Conservation (phyloP, 768 basidiomycete species). For the Sporobolomyces phaffii region DNA sequence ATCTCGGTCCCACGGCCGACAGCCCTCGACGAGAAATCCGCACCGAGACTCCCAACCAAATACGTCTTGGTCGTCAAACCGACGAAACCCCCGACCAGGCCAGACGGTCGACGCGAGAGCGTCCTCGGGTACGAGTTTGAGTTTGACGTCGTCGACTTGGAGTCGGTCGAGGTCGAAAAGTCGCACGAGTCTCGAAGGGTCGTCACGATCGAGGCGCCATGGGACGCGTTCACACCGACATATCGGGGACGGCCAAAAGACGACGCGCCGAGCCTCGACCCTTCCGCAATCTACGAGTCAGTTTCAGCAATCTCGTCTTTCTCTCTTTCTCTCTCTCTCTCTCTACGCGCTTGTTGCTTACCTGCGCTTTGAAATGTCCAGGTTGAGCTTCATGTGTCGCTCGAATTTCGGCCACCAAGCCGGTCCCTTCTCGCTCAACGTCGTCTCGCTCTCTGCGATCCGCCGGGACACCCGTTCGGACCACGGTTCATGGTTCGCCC, state of each 20-base stretch:
- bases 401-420: slow-evolving; percentile 40
- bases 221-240: slow-evolving; percentile 36
- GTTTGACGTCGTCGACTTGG: slow-evolving; percentile 1
- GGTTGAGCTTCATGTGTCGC: slow-evolving; percentile 42
- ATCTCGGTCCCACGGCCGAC: not conserved
- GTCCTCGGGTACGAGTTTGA: slow-evolving; percentile 35
- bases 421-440: slow-evolving; percentile 32
- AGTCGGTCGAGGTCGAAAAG: not conserved
- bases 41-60: not conserved
- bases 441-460: slow-evolving; percentile 19
- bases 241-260: slow-evolving; percentile 34
- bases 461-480: too few species aligned
- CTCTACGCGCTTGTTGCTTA: not conserved
- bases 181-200: not conserved
- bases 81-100: slow-evolving; percentile 17
- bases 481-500: too few species aligned
- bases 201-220: slow-evolving; percentile 12
- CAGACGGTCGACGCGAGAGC: slow-evolving; percentile 37
- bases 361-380: not conserved
- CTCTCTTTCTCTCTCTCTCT: not conserved
- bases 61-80: slow-evolving; percentile 36
- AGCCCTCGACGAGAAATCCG: not conserved
- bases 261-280: slow-evolving; percentile 35
- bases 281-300: slow-evolving; percentile 36
- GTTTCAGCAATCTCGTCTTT: not conserved